These are phyloP conservation scores for Hymenoscyphus scutula DNA, from an alignment of 2,329 filamentous ascomycete species.

Conservation along the genomic window DNA sequence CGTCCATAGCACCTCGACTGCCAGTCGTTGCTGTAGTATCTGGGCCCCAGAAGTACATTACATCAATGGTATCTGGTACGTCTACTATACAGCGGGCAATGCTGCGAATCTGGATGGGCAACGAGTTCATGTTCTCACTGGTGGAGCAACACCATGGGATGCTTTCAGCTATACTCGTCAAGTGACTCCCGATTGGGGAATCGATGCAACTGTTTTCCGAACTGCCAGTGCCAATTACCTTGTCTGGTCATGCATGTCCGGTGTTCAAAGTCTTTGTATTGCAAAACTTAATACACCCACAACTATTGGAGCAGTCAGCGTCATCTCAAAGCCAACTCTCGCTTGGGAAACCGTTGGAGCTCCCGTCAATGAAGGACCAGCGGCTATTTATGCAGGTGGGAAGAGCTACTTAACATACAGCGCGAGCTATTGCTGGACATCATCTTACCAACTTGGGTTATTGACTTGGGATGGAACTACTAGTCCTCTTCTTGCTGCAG, in stretches of 20 bases:
- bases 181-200: background rate
- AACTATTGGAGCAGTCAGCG: background rate
- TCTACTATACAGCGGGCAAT: background rate
- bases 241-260: background rate
- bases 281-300: background rate
- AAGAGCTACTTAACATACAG: conserved; percentile 54
- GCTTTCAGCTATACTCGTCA: background rate
- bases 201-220: background rate
- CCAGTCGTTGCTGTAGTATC: conserved; percentile 40
- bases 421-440: conserved; percentile 56
- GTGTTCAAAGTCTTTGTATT: background rate
- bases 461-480: conserved; percentile 51
- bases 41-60: background rate
- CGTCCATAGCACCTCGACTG: conserved; percentile 48
- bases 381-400: conserved; percentile 51
- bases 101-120: background rate
- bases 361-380: conserved; percentile 55
- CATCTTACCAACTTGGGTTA: conserved; percentile 52
- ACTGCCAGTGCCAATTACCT: background rate
- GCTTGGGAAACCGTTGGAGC: conserved; percentile 49
- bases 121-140: background rate
- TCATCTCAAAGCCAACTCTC: background rate
- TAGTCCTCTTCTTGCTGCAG: conserved; percentile 43
- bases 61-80: background rate
- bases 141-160: background rate